Evolutionary conservation across 164 flowering plant species (phyloP).

Genomic region (Malania oleifera): DNA sequence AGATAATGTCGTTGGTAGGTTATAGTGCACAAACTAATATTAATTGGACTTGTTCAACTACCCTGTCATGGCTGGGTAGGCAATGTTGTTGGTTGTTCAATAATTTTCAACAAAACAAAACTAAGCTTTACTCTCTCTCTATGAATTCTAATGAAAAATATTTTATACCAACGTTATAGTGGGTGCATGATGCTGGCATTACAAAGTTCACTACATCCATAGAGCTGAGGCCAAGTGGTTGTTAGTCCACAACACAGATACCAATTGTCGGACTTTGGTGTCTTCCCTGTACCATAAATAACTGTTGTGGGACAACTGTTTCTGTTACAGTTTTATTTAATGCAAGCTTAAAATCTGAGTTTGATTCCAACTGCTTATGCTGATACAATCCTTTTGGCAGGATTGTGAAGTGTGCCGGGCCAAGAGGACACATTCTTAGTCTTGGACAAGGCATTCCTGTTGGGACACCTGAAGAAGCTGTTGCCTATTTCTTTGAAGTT

Average conservation of each 20-base stretch:
- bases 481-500: constrained; percentile 89
- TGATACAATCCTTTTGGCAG: constrained; percentile 34
- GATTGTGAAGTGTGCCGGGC: constrained; percentile 90
- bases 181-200: too few relatives aligned
- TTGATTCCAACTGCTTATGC: constrained; percentile 3
- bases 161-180: too few relatives aligned
- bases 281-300: neutral
- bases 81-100: neutral
- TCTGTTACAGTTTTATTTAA: neutral
- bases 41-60: neutral
- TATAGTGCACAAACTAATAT: neutral
- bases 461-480: constrained; percentile 98
- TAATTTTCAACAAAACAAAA: too few relatives aligned
- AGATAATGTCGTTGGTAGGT: neutral
- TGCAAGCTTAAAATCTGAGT: neutral
- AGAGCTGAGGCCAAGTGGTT: too few relatives aligned
- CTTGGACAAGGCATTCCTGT: constrained; percentile 97
- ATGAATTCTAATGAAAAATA: too few relatives aligned
- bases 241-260: too few relatives aligned
- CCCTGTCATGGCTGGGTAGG: neutral
- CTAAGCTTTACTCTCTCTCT: too few relatives aligned
- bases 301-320: neutral
- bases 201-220: too few relatives aligned
- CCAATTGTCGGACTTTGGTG: too few relatives aligned
- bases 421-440: constrained; percentile 83